phyloP scores from a whole-genome alignment of 345 rosid genomes.

The Psidium guajava region DNA sequence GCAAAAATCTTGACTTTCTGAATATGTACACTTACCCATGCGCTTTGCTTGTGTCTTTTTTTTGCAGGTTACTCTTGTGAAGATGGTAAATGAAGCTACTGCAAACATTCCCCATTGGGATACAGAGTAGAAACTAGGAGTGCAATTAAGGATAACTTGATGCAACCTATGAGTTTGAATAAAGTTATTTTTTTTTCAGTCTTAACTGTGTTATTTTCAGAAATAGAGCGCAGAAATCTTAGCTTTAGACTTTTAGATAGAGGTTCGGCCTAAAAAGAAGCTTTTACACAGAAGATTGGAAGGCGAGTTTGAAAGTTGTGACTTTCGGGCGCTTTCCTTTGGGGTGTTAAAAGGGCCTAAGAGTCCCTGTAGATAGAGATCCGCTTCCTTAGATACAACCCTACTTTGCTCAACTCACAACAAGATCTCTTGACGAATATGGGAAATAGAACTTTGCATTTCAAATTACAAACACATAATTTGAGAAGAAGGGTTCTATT shows the following conservation, averaged over 20 bases:
- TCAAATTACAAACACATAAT: neutral
- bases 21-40: neutral
- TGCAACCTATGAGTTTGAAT: neutral
- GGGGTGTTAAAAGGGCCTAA: neutral
- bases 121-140: neutral
- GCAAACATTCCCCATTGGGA: constrained; percentile 10
- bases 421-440: neutral
- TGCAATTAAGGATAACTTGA: neutral
- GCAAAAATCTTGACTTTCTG: neutral
- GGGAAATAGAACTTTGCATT: neutral
- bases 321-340: neutral
- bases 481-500: neutral
- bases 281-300: neutral
- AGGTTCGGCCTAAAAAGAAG: neutral
- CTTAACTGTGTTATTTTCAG: neutral
- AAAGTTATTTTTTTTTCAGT: neutral
- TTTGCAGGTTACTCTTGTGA: constrained; percentile 13
- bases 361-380: neutral
- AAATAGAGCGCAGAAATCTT: neutral
- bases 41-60: neutral
- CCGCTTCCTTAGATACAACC: neutral
- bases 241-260: neutral
- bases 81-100: constrained; percentile 10
- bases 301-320: neutral
- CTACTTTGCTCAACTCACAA: neutral